Evolutionary conservation across 495 filamentous ascomycete species (phyloP).

Genomic region (Tricharina praecox): DNA sequence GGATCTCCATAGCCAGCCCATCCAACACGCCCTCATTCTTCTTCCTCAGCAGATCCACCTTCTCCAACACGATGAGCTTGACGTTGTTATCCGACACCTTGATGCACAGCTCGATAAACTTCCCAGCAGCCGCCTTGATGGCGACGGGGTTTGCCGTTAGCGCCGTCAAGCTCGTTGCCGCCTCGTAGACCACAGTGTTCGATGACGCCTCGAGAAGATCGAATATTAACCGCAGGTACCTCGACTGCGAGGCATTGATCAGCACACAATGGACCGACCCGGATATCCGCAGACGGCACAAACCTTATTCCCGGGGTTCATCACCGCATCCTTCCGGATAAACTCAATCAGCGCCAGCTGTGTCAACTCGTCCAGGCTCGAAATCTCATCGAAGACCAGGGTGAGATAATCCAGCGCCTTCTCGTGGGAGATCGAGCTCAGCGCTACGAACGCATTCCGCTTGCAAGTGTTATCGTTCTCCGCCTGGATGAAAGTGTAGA

Average conservation of each 20-base stretch:
- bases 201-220: constrained; percentile 86
- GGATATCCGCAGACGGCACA: neutral
- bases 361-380: constrained; percentile 82
- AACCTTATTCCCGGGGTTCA: constrained; percentile 87
- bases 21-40: constrained; percentile 89
- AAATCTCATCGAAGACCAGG: constrained; percentile 82
- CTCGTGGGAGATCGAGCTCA: constrained; percentile 80
- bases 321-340: constrained; percentile 90
- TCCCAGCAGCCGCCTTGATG: constrained; percentile 87
- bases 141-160: constrained; percentile 93
- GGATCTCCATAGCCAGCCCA: constrained; percentile 93
- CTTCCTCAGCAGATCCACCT: constrained; percentile 76
- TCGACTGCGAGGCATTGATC: constrained; percentile 44
- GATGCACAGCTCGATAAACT: constrained; percentile 92
- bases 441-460: constrained; percentile 88
- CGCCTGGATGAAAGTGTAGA: constrained; percentile 72
- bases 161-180: constrained; percentile 88
- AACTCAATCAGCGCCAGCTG: constrained; percentile 92
- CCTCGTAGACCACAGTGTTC: constrained; percentile 93
- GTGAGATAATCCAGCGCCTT: constrained; percentile 80
- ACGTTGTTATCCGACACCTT: constrained; percentile 98
- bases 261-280: constrained; percentile 19
- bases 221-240: constrained; percentile 87
- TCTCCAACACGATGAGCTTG: constrained; percentile 91
- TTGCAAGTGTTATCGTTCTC: constrained; percentile 96